Evolutionary conservation across 2,329 filamentous ascomycete genomes (phyloP).

Genomic region (Tolypocladium tundrense): DNA sequence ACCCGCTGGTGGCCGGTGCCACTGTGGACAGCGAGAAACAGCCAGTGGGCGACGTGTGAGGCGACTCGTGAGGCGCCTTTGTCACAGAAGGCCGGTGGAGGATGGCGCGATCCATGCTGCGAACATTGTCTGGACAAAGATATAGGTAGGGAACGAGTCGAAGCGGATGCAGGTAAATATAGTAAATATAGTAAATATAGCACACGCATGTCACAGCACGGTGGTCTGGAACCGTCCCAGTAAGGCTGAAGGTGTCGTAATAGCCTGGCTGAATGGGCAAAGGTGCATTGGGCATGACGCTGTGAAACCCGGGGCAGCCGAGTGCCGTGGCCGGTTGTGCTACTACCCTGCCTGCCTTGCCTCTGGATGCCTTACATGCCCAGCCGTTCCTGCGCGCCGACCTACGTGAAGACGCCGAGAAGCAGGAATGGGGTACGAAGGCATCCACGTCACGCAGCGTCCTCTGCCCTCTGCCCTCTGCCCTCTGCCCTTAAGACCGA

Average conservation of each 20-base stretch:
- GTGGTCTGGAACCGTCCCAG: background rate
- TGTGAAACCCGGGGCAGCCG: background rate
- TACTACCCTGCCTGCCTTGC: background rate
- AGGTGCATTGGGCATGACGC: background rate
- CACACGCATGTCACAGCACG: background rate
- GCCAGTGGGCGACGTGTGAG: background rate
- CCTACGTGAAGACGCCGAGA: background rate
- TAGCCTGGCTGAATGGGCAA: background rate
- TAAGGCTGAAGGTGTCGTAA: background rate
- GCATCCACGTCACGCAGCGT: no score
- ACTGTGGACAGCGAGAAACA: background rate
- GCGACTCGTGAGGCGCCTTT: background rate
- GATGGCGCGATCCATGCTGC: no score
- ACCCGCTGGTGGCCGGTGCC: slow-evolving; percentile 15
- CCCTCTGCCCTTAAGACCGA: background rate
- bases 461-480: no score
- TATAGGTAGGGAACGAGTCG: background rate
- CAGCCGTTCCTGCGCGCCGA: background rate
- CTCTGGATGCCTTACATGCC: background rate
- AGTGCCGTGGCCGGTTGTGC: background rate
- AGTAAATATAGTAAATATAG: background rate
- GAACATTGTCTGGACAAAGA: background rate
- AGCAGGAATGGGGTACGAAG: background rate
- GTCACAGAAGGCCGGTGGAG: background rate
- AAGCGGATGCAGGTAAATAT: background rate